Evolutionary conservation across 345 rosid genomes (phyloP).

Genomic region (Salix exigua): DNA sequence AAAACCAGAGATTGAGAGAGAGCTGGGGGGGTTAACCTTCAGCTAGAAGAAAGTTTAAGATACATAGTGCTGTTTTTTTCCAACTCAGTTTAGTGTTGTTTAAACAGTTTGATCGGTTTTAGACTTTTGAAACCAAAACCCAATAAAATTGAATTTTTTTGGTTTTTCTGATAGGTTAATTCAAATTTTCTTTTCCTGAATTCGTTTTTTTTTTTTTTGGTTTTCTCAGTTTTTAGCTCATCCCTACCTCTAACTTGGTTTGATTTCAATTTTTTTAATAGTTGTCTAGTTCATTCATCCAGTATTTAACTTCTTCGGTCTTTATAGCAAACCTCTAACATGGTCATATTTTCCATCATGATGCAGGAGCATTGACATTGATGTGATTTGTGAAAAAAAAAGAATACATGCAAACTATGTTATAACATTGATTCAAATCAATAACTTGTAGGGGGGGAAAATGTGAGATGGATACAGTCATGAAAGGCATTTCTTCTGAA

Average conservation of each 20-base stretch:
- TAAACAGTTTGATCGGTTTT: too few relatives aligned
- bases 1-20: too few relatives aligned
- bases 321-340: background rate
- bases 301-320: background rate
- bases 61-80: too few relatives aligned
- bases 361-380: background rate
- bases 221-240: too few relatives aligned
- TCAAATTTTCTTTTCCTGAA: too few relatives aligned
- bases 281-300: background rate
- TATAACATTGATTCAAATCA: background rate
- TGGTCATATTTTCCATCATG: background rate
- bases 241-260: background rate
- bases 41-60: too few relatives aligned
- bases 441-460: background rate
- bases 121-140: too few relatives aligned
- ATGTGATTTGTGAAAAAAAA: background rate
- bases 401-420: background rate
- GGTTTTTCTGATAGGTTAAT: too few relatives aligned
- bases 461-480: background rate
- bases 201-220: too few relatives aligned
- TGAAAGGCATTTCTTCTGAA: background rate
- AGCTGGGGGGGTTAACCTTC: too few relatives aligned
- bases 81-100: too few relatives aligned
- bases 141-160: too few relatives aligned
- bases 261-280: background rate